Evolutionary conservation across 2,329 filamentous ascomycete species (phyloP), one percentile per base, ranked within the genome.

Genomic region (Nothophoma quercina): DNA sequence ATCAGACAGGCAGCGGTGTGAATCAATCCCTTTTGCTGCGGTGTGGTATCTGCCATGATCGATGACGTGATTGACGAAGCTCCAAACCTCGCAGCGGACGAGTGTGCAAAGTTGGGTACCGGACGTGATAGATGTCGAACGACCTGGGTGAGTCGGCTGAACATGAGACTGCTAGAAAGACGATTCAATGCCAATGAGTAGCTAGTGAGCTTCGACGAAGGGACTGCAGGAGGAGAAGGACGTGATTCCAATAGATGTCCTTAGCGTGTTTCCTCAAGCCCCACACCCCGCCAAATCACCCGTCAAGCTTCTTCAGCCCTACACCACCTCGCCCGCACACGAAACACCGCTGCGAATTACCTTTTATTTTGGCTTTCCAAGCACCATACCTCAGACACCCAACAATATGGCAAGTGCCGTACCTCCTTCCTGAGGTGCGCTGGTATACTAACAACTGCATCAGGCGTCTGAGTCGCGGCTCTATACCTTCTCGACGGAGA

Each of bases 401-500:
- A 19, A 39, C 36, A 58, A 7, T 8, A 68, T 69, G 65, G 65
- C 46, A 63, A 53, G 65, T 61, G 23, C 34, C 26, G 32, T 25
- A 43, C 25, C 21, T 29, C 18, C 10, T 16, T 25, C 19, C 26
- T n/a, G n/a, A n/a, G 16, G 15, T 30, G 18, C 30, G 50, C 26
- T 7, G 15, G 29, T 50, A 53, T 44, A 58, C 52, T 55, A 40
- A 58, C 34, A 29, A 18, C n/a, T 9, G 26, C 18, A 28, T 43
- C 25, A 81, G 77, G 74, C 87, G 67, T 96, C 93, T 71, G 93
- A 97, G 81, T 87, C 91, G 57, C 84, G 92, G 65, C 84, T 98
- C 58, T 98, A 96, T 79, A 91, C 90, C 54, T 96, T 98, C 84
- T 96, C 92, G 25, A 85, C 87, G 60, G 91, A 95, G 78, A 96